These are phyloP conservation scores for Lanmaoa rubissima DNA, from an alignment of 768 basidiomycete species.

Conservation along the genomic window DNA sequence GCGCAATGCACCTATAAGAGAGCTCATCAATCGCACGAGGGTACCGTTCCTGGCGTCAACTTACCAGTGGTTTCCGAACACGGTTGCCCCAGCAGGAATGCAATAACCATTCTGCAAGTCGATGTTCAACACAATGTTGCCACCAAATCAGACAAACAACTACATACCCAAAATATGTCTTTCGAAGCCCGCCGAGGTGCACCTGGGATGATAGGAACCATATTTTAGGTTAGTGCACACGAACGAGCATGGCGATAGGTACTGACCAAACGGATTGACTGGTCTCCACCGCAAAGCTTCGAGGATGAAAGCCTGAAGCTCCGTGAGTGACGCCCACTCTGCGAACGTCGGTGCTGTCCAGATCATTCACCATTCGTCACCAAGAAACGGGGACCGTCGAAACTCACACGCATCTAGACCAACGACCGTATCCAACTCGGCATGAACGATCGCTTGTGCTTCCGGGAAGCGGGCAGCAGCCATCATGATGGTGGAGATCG, in stretches of 20 bases:
- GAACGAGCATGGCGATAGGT: too few relatives aligned
- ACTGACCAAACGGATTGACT: constrained; percentile 31
- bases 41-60: not conserved
- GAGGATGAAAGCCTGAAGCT: constrained; percentile 38
- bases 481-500: constrained; percentile 33
- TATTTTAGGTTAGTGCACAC: not conserved
- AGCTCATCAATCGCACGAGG: not conserved
- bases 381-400: not conserved
- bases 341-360: constrained; percentile 37
- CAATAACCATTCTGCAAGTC: constrained; percentile 32
- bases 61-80: constrained; percentile 35
- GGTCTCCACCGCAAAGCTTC: constrained; percentile 42
- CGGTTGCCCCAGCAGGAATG: constrained; percentile 35
- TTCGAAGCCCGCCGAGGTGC: constrained; percentile 25
- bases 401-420: constrained; percentile 35
- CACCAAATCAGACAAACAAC: not conserved
- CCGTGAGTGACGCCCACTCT: constrained; percentile 32
- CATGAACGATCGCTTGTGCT: constrained; percentile 34
- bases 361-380: not conserved
- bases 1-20: constrained; percentile 20
- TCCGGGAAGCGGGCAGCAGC: constrained; percentile 38
- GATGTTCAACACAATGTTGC: not conserved
- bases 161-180: constrained; percentile 28
- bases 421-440: constrained; percentile 37
- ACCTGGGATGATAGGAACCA: constrained; percentile 2